phyloP scores from a whole-genome alignment of 768 basidiomycete species.

The Mrakia blollopis region DNA sequence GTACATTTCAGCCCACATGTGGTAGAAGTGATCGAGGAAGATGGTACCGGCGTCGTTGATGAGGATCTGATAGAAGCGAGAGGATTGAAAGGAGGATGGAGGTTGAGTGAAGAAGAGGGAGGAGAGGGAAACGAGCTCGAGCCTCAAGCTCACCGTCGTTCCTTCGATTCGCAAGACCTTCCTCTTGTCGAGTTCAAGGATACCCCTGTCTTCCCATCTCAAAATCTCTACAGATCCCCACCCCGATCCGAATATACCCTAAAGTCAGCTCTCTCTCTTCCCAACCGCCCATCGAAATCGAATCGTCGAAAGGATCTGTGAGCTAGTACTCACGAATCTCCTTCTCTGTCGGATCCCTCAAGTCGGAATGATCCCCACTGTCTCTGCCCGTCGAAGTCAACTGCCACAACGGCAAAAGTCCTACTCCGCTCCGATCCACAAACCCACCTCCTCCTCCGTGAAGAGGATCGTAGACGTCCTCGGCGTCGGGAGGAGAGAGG shows the following conservation, averaged over 20 bases:
- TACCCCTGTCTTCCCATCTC: background rate
- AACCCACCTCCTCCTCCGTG: slow-evolving; percentile 3
- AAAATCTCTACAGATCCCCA: background rate
- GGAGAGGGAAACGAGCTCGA: background rate
- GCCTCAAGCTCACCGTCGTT: background rate
- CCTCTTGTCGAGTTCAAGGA: background rate
- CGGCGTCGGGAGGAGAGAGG: background rate
- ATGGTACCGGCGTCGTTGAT: background rate
- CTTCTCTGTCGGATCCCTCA: background rate
- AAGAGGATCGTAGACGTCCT: background rate
- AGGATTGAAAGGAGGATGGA: too few species aligned
- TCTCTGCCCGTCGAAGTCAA: background rate
- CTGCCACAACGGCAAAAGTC: background rate
- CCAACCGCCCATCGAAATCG: background rate
- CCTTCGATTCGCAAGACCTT: background rate
- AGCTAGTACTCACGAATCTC: slow-evolving; percentile 8
- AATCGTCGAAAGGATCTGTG: background rate
- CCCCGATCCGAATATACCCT: background rate
- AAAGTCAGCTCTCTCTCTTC: background rate
- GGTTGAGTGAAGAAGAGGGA: too few species aligned
- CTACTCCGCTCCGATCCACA: background rate
- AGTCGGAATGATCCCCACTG: background rate
- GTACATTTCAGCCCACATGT: background rate
- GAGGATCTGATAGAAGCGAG: background rate
- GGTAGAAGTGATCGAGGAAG: slow-evolving; percentile 4